Evolutionary conservation across 257 asterid species (phyloP), one percentile per base, ranked within the genome.

Genomic region (Fraxinus anomala): DNA sequence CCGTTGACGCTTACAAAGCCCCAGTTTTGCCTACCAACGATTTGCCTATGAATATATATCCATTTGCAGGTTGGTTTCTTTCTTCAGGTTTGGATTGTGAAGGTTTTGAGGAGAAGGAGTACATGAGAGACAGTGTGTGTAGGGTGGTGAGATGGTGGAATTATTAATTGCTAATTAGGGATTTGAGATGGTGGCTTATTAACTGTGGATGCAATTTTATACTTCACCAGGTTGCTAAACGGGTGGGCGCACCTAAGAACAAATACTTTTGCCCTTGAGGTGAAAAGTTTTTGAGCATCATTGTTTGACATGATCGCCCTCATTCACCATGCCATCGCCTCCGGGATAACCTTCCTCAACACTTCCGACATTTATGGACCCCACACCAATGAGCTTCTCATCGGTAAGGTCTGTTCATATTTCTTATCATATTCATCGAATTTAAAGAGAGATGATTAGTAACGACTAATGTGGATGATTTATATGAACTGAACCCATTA

Each of bases 11-110:
- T 5, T 72, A 87, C 51, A 82, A 89, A 80, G 97, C 98, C 36
- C 91, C 94, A 14, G 80, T 83, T 76, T 88, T 94, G 5, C 97
- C 97, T 24, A 94, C 97, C 7, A 74, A 21, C 3, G 82, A 88
- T 77, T 87, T 94, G 3, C 97, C 97, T 28, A 28, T 28, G 31
- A 28, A 28, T 1, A 28, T 28, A 28, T 28, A 28, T 28, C 31
- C 31, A 36, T 36, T 6, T 5, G 5, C 40, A 36, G 9, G 40
- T 5, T 36, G 40, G 40, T 36, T 36, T 37, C 40, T 37, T 37
- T 37, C 40, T 37, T 37, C 40, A 37, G 40, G 40, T 37, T 37
- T 37, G 40, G 40, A 37, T 6, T 37, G 6, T 37, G 40, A 37
- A 37, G 10, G 6, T 37, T 37, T 6, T 37, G 40, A 7, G 40